Evolutionary conservation across 78 protist genomes (phyloP).

Genomic region (Blattamonas nauphoetae): DNA sequence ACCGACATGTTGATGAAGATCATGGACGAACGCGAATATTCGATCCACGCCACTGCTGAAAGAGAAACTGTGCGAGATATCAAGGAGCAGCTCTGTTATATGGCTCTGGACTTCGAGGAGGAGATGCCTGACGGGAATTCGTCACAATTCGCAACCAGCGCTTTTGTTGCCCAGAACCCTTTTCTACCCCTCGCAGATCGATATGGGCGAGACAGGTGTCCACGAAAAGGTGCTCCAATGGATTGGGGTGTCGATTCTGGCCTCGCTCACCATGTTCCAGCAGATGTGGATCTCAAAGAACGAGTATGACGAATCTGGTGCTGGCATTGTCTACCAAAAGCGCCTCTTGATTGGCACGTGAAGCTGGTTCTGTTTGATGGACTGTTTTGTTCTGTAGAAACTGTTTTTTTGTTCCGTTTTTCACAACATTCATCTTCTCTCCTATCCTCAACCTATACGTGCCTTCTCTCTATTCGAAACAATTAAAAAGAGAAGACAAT

Average conservation of each 20-base stretch:
- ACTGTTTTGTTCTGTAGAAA: too few relatives aligned
- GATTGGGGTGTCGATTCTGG: slow-evolving; percentile 18
- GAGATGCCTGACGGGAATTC: slow-evolving; percentile 61
- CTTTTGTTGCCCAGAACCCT: slow-evolving; percentile 38
- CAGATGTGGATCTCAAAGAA: background rate
- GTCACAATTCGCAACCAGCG: slow-evolving; percentile 29
- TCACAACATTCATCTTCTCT: too few relatives aligned
- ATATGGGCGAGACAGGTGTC: slow-evolving; percentile 43
- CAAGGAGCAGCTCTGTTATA: slow-evolving; percentile 44
- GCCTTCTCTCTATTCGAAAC: too few relatives aligned
- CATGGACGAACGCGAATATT: slow-evolving; percentile 40
- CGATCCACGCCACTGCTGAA: slow-evolving; percentile 24
- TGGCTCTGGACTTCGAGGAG: slow-evolving; percentile 32
- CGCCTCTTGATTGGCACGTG: too few relatives aligned
- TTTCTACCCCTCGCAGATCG: slow-evolving; percentile 36
- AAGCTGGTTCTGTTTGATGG: too few relatives aligned
- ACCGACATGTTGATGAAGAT: slow-evolving; percentile 67
- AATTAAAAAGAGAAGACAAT: too few relatives aligned
- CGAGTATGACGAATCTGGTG: slow-evolving; percentile 14
- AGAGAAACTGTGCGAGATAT: slow-evolving; percentile 36
- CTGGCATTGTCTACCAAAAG: slow-evolving; percentile 32
- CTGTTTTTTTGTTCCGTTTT: too few relatives aligned
- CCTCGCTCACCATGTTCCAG: slow-evolving; percentile 13
- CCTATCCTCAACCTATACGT: too few relatives aligned
- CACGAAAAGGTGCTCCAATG: slow-evolving; percentile 51